These are phyloP conservation scores for Hysterium pulicare DNA, from an alignment of 2,329 filamentous ascomycete species.

Conservation along the genomic window DNA sequence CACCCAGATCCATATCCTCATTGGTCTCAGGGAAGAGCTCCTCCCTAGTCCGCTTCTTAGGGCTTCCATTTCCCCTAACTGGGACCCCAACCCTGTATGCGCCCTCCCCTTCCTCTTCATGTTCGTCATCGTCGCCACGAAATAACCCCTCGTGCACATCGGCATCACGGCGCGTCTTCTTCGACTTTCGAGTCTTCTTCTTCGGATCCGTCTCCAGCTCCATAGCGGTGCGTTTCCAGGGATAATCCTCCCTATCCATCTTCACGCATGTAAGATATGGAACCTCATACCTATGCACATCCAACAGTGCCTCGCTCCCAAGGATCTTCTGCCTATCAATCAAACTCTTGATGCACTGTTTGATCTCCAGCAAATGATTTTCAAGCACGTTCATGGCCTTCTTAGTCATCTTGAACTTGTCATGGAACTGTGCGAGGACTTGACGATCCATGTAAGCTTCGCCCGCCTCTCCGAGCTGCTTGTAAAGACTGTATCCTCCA, in stretches of 20 bases:
- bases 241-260: conserved; percentile 40
- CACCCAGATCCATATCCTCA: conserved; percentile 6
- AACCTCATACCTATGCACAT: conserved; percentile 35
- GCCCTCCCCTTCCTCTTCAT: conserved; percentile 5
- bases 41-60: background rate
- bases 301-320: conserved; percentile 38
- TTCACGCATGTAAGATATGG: conserved; percentile 45
- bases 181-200: conserved; percentile 20
- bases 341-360: conserved; percentile 40
- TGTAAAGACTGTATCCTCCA: conserved; percentile 47
- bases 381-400: conserved; percentile 43
- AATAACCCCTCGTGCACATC: conserved; percentile 3
- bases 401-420: conserved; percentile 42
- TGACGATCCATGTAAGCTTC: conserved; percentile 43
- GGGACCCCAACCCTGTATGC: too few species aligned
- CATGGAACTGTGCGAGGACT: conserved; percentile 39
- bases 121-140: conserved; percentile 5
- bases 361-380: conserved; percentile 41
- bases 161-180: conserved; percentile 8
- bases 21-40: background rate
- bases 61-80: too few species aligned
- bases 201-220: conserved; percentile 12
- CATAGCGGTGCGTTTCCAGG: too few species aligned
- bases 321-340: conserved; percentile 39
- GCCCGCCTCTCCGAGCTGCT: conserved; percentile 37